phyloP scores from a whole-genome alignment of 2,329 filamentous ascomycete species.

The Ceratocystiopsis brevicomis region DNA sequence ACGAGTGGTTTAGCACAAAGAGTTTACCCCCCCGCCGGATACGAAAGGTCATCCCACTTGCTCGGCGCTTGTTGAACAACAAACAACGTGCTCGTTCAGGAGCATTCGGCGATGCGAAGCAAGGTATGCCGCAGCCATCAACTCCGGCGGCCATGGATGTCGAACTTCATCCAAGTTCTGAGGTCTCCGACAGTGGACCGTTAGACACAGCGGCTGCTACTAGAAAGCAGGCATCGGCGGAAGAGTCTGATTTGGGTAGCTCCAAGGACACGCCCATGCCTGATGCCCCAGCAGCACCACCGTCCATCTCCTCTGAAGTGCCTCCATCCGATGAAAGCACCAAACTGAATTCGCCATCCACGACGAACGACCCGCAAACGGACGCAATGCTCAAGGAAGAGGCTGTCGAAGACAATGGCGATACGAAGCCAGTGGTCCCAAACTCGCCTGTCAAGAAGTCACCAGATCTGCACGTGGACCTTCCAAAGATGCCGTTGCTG shows the following conservation, averaged over 20 bases:
- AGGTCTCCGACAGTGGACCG: not conserved
- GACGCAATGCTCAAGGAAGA: not conserved
- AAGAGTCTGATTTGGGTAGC: no score
- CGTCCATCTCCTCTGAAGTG: not conserved
- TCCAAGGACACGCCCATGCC: constrained; percentile 12
- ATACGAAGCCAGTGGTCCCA: not conserved
- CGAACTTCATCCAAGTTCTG: not conserved
- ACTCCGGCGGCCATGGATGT: not conserved
- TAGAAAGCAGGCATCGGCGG: no score
- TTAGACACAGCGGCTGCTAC: no score
- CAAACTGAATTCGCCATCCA: no score
- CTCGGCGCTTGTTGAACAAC: constrained; percentile 31
- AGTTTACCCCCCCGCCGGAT: constrained; percentile 19
- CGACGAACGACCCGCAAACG: no score
- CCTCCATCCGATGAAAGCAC: not conserved
- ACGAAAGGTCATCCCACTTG: constrained; percentile 32
- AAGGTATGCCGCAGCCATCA: no score
- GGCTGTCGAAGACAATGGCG: not conserved
- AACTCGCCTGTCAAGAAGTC: constrained; percentile 18
- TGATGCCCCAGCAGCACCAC: constrained; percentile 2
- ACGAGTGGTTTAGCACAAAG: constrained; percentile 31
- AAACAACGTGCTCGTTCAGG: constrained; percentile 24
- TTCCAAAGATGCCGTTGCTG: constrained; percentile 28
- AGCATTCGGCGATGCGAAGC: constrained; percentile 5
- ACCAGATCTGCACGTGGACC: constrained; percentile 32